Percentiles rank a stretch among this genome's conserved stretches.
phyloP scores from a whole-genome alignment of 371 early-diverging fungal species.

The Mortierella sp. region DNA sequence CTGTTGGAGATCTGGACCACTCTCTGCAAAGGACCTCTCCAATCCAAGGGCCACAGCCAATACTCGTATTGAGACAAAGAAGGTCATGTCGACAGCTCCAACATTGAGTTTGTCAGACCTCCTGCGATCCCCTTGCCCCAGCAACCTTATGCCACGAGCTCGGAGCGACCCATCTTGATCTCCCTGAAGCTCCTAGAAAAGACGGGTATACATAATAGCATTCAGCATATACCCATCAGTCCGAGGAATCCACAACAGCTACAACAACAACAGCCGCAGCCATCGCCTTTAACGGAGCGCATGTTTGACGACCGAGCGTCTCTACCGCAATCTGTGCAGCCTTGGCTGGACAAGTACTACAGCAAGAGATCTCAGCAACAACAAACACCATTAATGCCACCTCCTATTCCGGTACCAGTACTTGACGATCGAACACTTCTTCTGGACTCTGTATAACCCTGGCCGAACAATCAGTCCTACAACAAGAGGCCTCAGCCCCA shows the following conservation, averaged over 20 bases:
- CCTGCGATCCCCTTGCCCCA: neutral
- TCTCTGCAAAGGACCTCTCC: neutral
- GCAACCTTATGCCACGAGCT: neutral
- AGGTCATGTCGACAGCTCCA: neutral
- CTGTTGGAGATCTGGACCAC: neutral
- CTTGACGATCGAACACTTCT: neutral
- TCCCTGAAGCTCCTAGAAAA: neutral
- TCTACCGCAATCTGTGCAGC: too few species aligned
- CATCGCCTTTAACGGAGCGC: neutral
- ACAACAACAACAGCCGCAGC: neutral
- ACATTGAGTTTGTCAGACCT: neutral
- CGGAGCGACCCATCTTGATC: neutral
- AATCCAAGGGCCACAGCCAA: neutral
- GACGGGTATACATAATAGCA: too few species aligned
- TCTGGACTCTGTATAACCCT: neutral
- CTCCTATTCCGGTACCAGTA: neutral
- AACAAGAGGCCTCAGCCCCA: neutral
- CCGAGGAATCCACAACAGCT: neutral
- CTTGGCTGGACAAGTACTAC: too few species aligned
- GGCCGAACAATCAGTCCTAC: too few species aligned
- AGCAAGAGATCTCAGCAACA: too few species aligned
- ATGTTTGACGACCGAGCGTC: too few species aligned
- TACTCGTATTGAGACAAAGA: neutral
- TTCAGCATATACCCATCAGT: neutral
- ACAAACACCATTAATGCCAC: too few species aligned